Percentiles rank a stretch among this genome's conserved stretches.
Conservation (phyloP, 768 basidiomycete genomes). For the Pleurotus eryngii region DNA sequence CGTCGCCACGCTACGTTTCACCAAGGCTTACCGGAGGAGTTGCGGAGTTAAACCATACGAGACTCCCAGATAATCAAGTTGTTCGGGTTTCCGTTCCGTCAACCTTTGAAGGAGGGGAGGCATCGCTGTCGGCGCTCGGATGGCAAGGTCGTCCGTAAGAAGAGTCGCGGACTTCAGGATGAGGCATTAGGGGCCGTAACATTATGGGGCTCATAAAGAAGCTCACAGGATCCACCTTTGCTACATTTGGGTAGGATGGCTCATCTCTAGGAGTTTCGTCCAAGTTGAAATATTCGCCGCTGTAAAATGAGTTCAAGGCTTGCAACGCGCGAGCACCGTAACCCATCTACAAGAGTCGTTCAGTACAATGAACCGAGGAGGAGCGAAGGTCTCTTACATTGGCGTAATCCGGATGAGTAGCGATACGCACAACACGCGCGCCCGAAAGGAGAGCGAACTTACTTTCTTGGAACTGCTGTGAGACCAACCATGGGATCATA, state of each 20-base stretch:
- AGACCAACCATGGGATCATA: constrained; percentile 96
- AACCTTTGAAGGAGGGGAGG: constrained; percentile 90
- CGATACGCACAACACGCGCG: constrained; percentile 87
- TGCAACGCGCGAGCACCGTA: constrained; percentile 90
- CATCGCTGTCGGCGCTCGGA: constrained; percentile 77
- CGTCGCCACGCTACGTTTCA: neutral
- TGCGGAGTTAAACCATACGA: constrained; percentile 91
- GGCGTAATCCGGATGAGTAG: constrained; percentile 93
- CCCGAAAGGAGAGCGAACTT: constrained; percentile 92
- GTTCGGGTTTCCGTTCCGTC: constrained; percentile 85
- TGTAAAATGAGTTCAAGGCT: constrained; percentile 86
- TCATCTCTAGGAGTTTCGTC: constrained; percentile 61
- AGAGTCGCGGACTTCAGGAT: constrained; percentile 40
- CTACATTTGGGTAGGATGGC: constrained; percentile 58
- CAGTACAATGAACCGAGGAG: neutral
- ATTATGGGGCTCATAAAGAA: neutral
- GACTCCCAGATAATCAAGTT: constrained; percentile 91
- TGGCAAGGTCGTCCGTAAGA: constrained; percentile 71
- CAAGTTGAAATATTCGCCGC: constrained; percentile 86
- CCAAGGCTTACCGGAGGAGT: constrained; percentile 56
- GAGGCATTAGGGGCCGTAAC: neutral
- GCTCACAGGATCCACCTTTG: constrained; percentile 42
- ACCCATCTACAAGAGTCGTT: constrained; percentile 69
- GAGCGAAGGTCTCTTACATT: constrained; percentile 51
- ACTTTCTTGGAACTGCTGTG: constrained; percentile 94